Evolutionary conservation across 106 monocot genomes (phyloP).

Genomic region (Allium fistulosum): DNA sequence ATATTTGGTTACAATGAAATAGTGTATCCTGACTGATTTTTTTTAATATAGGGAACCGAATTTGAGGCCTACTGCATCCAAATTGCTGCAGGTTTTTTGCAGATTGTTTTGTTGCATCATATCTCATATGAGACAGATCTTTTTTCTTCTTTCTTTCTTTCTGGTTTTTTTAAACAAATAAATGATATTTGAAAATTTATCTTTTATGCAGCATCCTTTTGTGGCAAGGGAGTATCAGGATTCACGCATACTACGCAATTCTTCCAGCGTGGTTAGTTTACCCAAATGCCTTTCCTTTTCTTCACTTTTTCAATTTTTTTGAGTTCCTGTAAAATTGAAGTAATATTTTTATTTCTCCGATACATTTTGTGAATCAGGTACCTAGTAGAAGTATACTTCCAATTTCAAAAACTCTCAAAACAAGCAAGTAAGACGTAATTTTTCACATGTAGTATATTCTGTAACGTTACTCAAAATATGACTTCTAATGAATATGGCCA

Average conservation of each 20-base stretch:
- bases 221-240: conserved; percentile 36
- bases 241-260: conserved; percentile 12
- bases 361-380: conserved; percentile 20
- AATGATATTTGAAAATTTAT: not conserved
- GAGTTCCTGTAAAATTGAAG: not conserved
- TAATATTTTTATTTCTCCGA: not conserved
- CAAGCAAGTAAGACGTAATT: conserved; percentile 25
- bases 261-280: conserved; percentile 20
- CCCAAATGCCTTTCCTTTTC: no score
- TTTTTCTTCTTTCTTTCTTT: not conserved
- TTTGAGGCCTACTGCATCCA: conserved; percentile 55
- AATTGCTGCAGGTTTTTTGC: conserved; percentile 42
- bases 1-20: no score
- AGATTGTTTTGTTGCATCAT: not conserved
- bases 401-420: conserved; percentile 14
- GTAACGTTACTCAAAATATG: not conserved
- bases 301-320: not conserved
- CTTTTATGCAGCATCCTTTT: conserved; percentile 50
- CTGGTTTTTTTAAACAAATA: not conserved
- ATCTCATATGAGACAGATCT: not conserved
- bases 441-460: not conserved
- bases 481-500: not conserved
- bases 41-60: conserved; percentile 47
- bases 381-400: conserved; percentile 10
- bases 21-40: no score